phyloP scores from a whole-genome alignment of 1,284 basidiomycete genomes.

The Xanthoconium separans region DNA sequence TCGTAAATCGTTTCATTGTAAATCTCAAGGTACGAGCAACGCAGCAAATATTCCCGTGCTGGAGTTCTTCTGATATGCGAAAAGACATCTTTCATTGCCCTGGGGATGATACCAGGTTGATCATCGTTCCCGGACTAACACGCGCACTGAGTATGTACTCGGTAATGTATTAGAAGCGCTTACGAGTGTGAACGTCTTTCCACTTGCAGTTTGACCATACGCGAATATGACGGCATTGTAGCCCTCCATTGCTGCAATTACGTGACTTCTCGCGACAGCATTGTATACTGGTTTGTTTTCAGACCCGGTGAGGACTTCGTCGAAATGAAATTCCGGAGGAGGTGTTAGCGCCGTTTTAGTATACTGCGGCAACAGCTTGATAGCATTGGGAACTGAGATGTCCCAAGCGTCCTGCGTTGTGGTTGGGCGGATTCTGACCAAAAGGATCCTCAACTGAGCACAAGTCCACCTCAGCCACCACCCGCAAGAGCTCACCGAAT shows the following conservation, averaged over 20 bases:
- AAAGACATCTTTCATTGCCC: constrained; percentile 86
- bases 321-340: constrained; percentile 63
- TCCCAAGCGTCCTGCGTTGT: constrained; percentile 58
- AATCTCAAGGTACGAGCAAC: constrained; percentile 94
- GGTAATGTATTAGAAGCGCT: constrained; percentile 13
- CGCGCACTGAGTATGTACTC: not conserved
- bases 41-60: constrained; percentile 87
- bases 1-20: constrained; percentile 96
- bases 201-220: constrained; percentile 88
- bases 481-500: constrained; percentile 53
- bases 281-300: constrained; percentile 87
- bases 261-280: constrained; percentile 82
- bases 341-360: constrained; percentile 46
- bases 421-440: constrained; percentile 66
- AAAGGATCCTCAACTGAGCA: not conserved
- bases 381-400: constrained; percentile 40
- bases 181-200: constrained; percentile 91
- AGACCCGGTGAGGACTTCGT: constrained; percentile 78
- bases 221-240: constrained; percentile 96
- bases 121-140: constrained; percentile 59
- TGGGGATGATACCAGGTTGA: constrained; percentile 93
- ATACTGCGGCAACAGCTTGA: constrained; percentile 60
- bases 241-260: constrained; percentile 92
- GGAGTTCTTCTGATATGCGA: constrained; percentile 70
- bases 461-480: not conserved